phyloP scores from a whole-genome alignment of 208 protist genomes.

The Herpetomonas tarakana region DNA sequence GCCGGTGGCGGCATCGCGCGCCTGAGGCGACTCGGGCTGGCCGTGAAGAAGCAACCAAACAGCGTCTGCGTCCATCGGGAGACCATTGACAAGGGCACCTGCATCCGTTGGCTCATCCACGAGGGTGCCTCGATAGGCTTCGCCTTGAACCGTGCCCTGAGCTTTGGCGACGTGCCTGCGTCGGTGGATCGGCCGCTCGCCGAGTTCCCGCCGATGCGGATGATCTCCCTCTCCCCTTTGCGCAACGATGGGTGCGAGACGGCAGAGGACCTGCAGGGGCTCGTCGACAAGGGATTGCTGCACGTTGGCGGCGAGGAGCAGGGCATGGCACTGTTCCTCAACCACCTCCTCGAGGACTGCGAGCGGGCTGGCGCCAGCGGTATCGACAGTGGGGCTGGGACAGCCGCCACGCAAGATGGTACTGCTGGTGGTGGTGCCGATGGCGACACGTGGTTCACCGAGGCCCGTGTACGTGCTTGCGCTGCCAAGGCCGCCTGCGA shows the following conservation, averaged over 20 bases:
- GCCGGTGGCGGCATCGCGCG: constrained; percentile 9
- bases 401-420: no score
- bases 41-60: constrained; percentile 54
- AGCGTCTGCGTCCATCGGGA: constrained; percentile 44
- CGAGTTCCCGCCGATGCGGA: constrained; percentile 42
- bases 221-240: constrained; percentile 42
- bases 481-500: background rate
- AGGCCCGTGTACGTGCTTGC: background rate
- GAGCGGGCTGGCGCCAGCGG: constrained; percentile 6
- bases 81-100: constrained; percentile 42
- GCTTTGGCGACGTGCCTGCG: constrained; percentile 49
- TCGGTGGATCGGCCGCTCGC: constrained; percentile 47
- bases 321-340: constrained; percentile 48
- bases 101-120: constrained; percentile 37
- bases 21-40: constrained; percentile 23
- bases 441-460: constrained; percentile 16
- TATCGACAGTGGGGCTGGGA: background rate
- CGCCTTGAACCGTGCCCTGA: constrained; percentile 24
- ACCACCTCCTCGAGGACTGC: constrained; percentile 26
- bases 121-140: constrained; percentile 9
- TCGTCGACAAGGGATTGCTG: constrained; percentile 3
- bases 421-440: no score
- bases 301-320: constrained; percentile 65
- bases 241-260: constrained; percentile 9
- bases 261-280: background rate